Conservation (phyloP, 208 protist species). For the Acanthamoeba castellanii region DNA sequence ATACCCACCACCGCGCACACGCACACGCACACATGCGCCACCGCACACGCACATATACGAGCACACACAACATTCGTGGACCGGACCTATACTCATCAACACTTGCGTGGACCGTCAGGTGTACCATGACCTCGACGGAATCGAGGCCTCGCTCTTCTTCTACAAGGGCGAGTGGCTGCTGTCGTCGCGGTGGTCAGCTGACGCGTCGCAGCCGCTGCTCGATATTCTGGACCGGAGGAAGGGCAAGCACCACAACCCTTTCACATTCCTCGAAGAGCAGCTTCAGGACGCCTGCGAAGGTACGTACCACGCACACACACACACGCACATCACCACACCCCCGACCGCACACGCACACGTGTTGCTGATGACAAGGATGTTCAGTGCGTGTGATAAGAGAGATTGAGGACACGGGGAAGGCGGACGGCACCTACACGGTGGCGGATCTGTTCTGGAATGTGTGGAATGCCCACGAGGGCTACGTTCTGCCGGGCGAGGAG, state of each 20-base stretch:
- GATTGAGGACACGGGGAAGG: background rate
- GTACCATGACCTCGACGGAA: constrained; percentile 38
- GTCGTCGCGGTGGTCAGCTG: background rate
- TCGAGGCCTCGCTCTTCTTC: constrained; percentile 16
- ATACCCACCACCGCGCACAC: background rate
- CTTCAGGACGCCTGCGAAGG: constrained; percentile 51
- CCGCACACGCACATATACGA: too few relatives aligned
- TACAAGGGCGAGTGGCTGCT: constrained; percentile 41
- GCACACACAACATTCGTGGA: background rate
- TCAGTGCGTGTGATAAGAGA: background rate
- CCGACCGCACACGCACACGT: background rate
- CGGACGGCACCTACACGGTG: background rate
- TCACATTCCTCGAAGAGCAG: constrained; percentile 56
- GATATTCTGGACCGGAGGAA: constrained; percentile 7
- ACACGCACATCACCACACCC: background rate
- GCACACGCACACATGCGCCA: too few relatives aligned
- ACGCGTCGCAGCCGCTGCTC: constrained; percentile 23
- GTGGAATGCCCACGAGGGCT: background rate
- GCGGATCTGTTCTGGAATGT: constrained; percentile 50
- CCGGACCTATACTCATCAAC: background rate
- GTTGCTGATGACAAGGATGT: background rate
- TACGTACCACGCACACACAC: background rate
- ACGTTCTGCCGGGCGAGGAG: background rate
- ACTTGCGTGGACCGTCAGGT: background rate
- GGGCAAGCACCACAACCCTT: constrained; percentile 52